These are phyloP conservation scores for Calycina herbarum DNA, from an alignment of 2,329 filamentous ascomycete species.

Conservation along the genomic window DNA sequence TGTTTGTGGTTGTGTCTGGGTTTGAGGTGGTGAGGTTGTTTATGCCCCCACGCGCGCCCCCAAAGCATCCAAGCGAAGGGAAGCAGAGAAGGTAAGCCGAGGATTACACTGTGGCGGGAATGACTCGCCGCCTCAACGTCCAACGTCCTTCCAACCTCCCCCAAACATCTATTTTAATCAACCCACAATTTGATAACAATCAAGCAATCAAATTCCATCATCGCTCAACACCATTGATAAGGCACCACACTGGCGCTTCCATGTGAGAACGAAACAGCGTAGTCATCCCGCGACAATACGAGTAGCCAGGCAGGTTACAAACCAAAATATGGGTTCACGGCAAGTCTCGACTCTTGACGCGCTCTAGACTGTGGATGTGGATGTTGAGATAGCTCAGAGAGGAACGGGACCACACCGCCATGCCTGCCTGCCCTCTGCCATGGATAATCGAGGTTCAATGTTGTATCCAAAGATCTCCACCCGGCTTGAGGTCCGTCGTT, in stretches of 20 bases:
- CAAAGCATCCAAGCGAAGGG: background rate
- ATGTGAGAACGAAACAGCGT: background rate
- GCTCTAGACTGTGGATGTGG: background rate
- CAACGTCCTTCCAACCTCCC: background rate
- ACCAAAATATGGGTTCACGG: background rate
- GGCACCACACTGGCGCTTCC: background rate
- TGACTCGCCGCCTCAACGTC: background rate
- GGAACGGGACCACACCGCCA: background rate
- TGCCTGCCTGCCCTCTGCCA: background rate
- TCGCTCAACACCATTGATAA: background rate
- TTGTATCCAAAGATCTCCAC: background rate
- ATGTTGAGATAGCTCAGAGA: background rate
- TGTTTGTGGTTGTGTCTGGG: background rate
- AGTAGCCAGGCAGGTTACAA: background rate
- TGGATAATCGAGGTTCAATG: background rate
- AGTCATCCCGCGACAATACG: background rate
- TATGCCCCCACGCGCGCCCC: background rate
- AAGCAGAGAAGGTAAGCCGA: background rate
- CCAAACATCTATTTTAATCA: constrained; percentile 2
- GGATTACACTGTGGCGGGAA: background rate
- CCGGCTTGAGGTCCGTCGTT: background rate
- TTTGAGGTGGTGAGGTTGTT: background rate
- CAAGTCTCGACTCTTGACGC: constrained; percentile 3
- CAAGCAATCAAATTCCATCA: background rate
- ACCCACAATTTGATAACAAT: too few species aligned